phyloP scores from a whole-genome alignment of 2,329 filamentous ascomycete species.

The Bipolaris bicolor region DNA sequence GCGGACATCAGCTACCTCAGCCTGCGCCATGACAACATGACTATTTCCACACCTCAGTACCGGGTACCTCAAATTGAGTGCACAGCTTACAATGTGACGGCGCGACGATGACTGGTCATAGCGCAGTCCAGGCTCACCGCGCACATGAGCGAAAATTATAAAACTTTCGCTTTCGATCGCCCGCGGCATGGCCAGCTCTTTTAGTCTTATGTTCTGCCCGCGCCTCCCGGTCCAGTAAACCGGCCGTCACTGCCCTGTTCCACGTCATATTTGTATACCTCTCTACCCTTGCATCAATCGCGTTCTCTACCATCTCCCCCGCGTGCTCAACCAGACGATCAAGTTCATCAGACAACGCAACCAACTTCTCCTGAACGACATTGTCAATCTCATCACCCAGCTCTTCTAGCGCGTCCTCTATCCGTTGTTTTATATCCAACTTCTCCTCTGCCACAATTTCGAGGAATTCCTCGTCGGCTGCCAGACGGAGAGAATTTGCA shows the following conservation, averaged over 20 bases:
- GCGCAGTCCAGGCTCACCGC: neutral
- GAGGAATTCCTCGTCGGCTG: constrained; percentile 4
- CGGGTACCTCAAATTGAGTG: too few species aligned
- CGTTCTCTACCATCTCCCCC: neutral
- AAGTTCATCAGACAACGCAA: neutral
- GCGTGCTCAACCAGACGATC: neutral
- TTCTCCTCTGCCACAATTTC: constrained; percentile 1
- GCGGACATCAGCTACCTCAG: too few species aligned
- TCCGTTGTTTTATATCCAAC: constrained; percentile 1
- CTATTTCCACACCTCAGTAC: too few species aligned
- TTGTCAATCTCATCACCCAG: constrained; percentile 4
- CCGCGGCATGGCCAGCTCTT: neutral
- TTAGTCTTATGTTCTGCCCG: neutral
- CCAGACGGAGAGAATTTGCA: constrained; percentile 1
- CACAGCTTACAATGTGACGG: too few species aligned
- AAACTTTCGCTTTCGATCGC: constrained; percentile 9
- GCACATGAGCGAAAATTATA: neutral
- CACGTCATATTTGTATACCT: neutral
- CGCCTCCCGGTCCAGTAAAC: neutral
- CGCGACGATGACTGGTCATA: too few species aligned
- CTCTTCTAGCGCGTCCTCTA: constrained; percentile 3
- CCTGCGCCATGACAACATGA: too few species aligned
- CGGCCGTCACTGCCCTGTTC: neutral
- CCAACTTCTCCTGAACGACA: neutral
- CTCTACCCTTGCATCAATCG: neutral